Conservation (phyloP, 345 rosid genomes). For the Lenwebbia sp. region DNA sequence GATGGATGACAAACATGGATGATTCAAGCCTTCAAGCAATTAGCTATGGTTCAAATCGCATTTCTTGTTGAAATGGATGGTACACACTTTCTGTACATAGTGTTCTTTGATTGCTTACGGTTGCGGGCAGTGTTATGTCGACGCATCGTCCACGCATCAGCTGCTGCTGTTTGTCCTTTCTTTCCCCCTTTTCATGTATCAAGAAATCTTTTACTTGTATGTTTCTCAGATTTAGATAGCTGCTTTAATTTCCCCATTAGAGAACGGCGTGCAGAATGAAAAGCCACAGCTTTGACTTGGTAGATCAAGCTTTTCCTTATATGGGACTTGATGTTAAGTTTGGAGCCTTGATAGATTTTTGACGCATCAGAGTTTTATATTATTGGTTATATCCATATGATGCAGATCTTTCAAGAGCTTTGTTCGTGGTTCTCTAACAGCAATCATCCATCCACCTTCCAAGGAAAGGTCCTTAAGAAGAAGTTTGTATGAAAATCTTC, state of each 20-base stretch:
- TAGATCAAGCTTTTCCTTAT: not conserved
- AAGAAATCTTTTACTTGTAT: not conserved
- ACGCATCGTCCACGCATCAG: not conserved
- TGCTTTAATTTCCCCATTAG: not conserved
- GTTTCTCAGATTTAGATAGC: not conserved
- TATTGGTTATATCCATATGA: not conserved
- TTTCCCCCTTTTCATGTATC: not conserved
- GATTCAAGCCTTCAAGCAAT: conserved; percentile 66
- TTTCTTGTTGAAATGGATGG: conserved; percentile 46
- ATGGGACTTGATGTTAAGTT: not conserved
- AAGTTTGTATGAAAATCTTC: not conserved
- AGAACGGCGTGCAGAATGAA: not conserved
- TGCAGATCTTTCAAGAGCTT: not conserved
- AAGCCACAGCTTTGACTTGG: not conserved
- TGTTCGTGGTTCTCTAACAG: not conserved
- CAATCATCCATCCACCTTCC: not conserved
- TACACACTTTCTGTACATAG: not conserved
- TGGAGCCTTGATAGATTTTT: not conserved
- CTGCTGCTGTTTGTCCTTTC: not conserved
- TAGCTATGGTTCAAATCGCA: conserved; percentile 68
- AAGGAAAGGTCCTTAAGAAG: not conserved
- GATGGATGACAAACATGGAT: conserved; percentile 88
- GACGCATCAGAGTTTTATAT: not conserved
- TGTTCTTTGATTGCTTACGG: not conserved
- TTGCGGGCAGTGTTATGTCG: not conserved